A percentile compares a stretch with the other conserved stretches of the same genome.
Evolutionary conservation across 306 rosid species (phyloP).

Genomic region (Vicia villosa): DNA sequence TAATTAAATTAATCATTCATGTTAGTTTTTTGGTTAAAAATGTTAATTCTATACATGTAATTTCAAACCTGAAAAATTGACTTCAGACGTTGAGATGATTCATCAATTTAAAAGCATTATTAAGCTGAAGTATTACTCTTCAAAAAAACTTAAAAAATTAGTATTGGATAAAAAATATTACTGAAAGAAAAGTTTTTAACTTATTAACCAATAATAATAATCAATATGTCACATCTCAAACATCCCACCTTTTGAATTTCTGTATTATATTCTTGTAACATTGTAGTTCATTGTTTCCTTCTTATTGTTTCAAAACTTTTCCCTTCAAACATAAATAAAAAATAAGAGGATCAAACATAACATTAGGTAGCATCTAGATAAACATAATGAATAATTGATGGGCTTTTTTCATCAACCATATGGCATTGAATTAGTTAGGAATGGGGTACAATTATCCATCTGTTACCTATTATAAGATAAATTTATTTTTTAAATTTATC

Average conservation of each 20-base stretch:
- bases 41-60: too few species aligned
- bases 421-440: slow-evolving; percentile 27
- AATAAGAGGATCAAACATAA: slow-evolving; percentile 2
- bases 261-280: neutral
- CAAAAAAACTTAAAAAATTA: too few species aligned
- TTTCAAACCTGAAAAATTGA: too few species aligned
- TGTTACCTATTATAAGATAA: too few species aligned
- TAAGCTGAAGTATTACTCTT: too few species aligned
- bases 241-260: neutral
- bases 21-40: too few species aligned
- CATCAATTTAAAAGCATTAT: too few species aligned
- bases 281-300: neutral
- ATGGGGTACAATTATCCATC: slow-evolving; percentile 32
- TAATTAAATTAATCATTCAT: too few species aligned
- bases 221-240: neutral
- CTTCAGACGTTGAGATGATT: too few species aligned
- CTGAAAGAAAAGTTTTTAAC: neutral
- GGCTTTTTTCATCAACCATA: slow-evolving; percentile 1
- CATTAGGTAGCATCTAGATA: slow-evolving; percentile 11
- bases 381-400: slow-evolving; percentile 31
- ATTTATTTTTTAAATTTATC: neutral
- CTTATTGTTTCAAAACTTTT: neutral
- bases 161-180: too few species aligned
- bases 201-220: neutral
- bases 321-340: slow-evolving; percentile 7